phyloP scores from a whole-genome alignment of 106 monocot genomes.

The Phalaenopsis equestris region DNA sequence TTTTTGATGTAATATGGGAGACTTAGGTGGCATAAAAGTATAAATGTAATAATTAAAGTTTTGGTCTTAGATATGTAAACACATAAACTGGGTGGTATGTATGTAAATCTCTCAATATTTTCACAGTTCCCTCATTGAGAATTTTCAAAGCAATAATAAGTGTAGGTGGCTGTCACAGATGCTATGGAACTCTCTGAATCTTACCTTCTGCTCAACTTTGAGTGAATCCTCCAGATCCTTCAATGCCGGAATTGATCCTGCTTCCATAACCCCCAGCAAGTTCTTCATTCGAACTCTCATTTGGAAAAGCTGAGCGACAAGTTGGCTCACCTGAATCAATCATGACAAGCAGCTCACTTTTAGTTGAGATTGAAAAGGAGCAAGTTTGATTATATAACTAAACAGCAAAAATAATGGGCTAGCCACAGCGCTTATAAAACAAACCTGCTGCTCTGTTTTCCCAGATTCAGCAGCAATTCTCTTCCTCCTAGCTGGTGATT shows the following conservation, averaged over 20 bases:
- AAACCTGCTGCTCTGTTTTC: slow-evolving; percentile 85
- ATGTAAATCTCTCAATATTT: too few relatives aligned
- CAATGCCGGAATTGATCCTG: slow-evolving; percentile 70
- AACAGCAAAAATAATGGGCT: not conserved
- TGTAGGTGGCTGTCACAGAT: not conserved
- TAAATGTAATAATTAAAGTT: too few relatives aligned
- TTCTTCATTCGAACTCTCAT: slow-evolving; percentile 97
- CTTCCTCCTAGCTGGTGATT: slow-evolving; percentile 68
- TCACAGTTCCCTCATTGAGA: too few relatives aligned
- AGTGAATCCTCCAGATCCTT: slow-evolving; percentile 80
- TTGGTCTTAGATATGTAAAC: too few relatives aligned
- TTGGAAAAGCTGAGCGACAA: slow-evolving; percentile 92
- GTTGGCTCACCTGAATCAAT: slow-evolving; percentile 79
- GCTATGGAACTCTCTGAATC: not conserved
- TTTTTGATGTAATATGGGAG: too few relatives aligned
- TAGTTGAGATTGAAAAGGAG: not conserved
- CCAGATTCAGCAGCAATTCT: slow-evolving; percentile 81
- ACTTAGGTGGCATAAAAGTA: too few relatives aligned
- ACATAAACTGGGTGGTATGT: too few relatives aligned
- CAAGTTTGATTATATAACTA: not conserved
- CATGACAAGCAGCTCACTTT: not conserved
- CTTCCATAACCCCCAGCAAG: slow-evolving; percentile 84
- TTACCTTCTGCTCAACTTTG: slow-evolving; percentile 76
- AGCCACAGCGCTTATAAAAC: not conserved
- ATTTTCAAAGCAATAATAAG: too few relatives aligned